Evolutionary conservation across 352 stramenopile species (phyloP), one percentile per base, ranked within the genome.

Genomic region (Globisporangium camurandrum): DNA sequence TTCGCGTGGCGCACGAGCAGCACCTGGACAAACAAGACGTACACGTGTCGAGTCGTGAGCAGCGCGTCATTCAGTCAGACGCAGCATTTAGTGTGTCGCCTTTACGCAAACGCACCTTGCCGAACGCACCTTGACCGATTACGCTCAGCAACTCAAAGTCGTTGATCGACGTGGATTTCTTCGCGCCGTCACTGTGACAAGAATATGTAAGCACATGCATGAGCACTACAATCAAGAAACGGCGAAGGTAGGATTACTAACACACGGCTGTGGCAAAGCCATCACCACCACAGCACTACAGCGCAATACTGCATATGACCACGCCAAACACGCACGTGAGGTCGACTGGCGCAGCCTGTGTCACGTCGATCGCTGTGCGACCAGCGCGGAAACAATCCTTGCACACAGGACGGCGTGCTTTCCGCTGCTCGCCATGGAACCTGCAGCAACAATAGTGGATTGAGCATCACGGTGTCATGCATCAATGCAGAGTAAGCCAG

Each of bases 141-240:
- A 99, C 93, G 48, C 88, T 97, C 19, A 99, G 71, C 26, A 99
- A 64, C 54, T 98, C 73, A 68, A 99, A 99, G 69, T 99, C 96
- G 24, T 94, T 87, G 12, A 98, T 75, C 19, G 63, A 75, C 23
- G 83, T 69, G 5, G 59, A 59, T 49, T 80, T 80, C 56, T 74
- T 69, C 23, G 62, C 46, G 12, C 43, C 46, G 4, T 22, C 57
- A 14, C 38, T 50, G 16, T 24, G 14, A 4, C 33, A 12, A 20
- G n/a, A n/a, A n/a, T n/a, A n/a, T n/a, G n/a, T n/a, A n/a, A n/a
- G n/a, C n/a, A n/a, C n/a, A n/a, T n/a, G n/a, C n/a, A n/a, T n/a
- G n/a, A n/a, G n/a, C n/a, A n/a, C n/a, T n/a, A n/a, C n/a, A n/a
- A n/a, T n/a, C n/a, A n/a, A n/a, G n/a, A n/a, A n/a, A n/a, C n/a